These are phyloP conservation scores for Erysimum cheiranthoides DNA, from an alignment of 345 rosid species.

Conservation along the genomic window DNA sequence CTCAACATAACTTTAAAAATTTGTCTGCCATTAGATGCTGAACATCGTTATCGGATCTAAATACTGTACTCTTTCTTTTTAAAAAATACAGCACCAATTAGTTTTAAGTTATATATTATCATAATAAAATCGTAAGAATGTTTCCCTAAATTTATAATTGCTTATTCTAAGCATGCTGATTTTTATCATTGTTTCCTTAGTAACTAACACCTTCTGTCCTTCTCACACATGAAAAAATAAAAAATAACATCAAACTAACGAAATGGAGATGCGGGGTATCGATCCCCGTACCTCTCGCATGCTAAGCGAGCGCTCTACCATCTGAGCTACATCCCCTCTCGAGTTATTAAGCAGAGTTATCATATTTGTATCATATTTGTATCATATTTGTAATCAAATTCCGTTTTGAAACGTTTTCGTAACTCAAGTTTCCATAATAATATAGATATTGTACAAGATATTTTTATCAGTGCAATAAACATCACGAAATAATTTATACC, in stretches of 20 bases:
- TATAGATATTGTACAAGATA: too few relatives aligned
- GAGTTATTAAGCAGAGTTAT: too few relatives aligned
- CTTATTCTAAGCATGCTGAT: not conserved
- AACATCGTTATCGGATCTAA: not conserved
- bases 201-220: too few relatives aligned
- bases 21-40: not conserved
- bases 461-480: too few relatives aligned
- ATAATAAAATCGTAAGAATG: not conserved
- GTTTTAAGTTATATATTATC: not conserved
- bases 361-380: too few relatives aligned
- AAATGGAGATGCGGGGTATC: constrained; percentile 83
- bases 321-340: constrained; percentile 87
- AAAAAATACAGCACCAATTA: not conserved
- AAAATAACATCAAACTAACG: too few relatives aligned
- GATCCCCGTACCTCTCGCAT: constrained; percentile 90
- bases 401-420: not conserved
- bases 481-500: too few relatives aligned
- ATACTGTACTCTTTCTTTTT: too few relatives aligned
- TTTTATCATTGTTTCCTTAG: not conserved
- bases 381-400: too few relatives aligned
- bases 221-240: too few relatives aligned
- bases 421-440: not conserved
- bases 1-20: too few relatives aligned
- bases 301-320: constrained; percentile 96
- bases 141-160: not conserved